Conservation (phyloP, 2,329 filamentous ascomycete species). For the Monilinia fructicola region DNA sequence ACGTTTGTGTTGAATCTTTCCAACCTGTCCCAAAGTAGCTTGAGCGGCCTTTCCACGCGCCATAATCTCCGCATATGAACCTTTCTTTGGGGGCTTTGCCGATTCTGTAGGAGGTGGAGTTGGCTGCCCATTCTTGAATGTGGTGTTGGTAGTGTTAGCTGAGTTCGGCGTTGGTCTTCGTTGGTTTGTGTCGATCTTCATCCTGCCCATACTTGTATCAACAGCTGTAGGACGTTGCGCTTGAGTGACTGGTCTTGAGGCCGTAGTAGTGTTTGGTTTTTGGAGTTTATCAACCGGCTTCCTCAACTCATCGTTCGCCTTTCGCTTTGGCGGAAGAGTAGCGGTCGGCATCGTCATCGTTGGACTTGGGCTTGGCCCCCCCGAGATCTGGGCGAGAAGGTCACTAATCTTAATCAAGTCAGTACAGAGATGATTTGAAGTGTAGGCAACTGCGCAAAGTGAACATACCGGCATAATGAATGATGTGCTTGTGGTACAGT, state of each 20-base stretch:
- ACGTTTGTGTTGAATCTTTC: slow-evolving; percentile 73
- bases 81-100: slow-evolving; percentile 60
- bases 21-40: slow-evolving; percentile 57
- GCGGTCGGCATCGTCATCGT: slow-evolving; percentile 36
- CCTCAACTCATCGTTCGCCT: slow-evolving; percentile 54
- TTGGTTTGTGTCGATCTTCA: slow-evolving; percentile 29
- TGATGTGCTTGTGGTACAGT: slow-evolving; percentile 20
- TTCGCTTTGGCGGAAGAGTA: slow-evolving; percentile 51
- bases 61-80: slow-evolving; percentile 73
- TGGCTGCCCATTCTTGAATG: slow-evolving; percentile 35
- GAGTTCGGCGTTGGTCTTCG: slow-evolving; percentile 23
- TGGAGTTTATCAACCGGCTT: slow-evolving; percentile 46
- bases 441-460: slow-evolving; percentile 3
- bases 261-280: slow-evolving; percentile 38
- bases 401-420: slow-evolving; percentile 51
- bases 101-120: slow-evolving; percentile 31
- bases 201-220: slow-evolving; percentile 31
- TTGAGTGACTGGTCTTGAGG: slow-evolving; percentile 30
- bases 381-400: slow-evolving; percentile 61
- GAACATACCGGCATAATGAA: slow-evolving; percentile 36
- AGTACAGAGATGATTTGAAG: slow-evolving; percentile 27
- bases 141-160: slow-evolving; percentile 23
- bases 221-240: slow-evolving; percentile 28
- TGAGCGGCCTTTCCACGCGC: slow-evolving; percentile 69
- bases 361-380: slow-evolving; percentile 44